These are phyloP conservation scores for Corinectria fuckeliana DNA, from an alignment of 2,329 filamentous ascomycete genomes.

Conservation along the genomic window DNA sequence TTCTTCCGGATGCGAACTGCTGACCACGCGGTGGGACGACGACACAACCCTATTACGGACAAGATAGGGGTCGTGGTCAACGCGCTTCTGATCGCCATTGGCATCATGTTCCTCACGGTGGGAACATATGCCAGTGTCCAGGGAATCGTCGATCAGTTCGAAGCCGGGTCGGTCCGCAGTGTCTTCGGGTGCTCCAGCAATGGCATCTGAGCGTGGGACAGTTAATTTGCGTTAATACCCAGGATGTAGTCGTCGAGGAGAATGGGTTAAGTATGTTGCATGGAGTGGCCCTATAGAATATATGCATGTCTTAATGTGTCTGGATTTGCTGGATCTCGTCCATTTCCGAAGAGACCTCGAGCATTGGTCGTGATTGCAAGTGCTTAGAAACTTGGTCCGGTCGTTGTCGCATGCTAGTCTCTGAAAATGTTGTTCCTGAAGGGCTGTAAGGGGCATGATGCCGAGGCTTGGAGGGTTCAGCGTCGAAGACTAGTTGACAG, in stretches of 20 bases:
- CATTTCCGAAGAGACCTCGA: neutral
- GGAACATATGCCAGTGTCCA: conserved; percentile 84
- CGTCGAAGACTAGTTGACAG: no score
- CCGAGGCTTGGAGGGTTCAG: no score
- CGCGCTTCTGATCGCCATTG: conserved; percentile 73
- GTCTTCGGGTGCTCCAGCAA: conserved; percentile 79
- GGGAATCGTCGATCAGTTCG: conserved; percentile 77
- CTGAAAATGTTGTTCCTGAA: neutral
- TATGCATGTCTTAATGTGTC: neutral
- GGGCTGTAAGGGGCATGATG: no score
- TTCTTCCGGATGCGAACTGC: conserved; percentile 78
- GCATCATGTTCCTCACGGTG: conserved; percentile 79
- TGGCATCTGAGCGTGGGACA: conserved; percentile 54
- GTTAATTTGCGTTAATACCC: conserved; percentile 15
- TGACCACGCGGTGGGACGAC: conserved; percentile 61
- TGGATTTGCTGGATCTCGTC: no score
- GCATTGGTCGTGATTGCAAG: neutral
- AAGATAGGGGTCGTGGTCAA: conserved; percentile 70
- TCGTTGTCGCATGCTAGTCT: neutral
- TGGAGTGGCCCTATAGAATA: neutral
- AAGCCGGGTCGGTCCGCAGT: conserved; percentile 66
- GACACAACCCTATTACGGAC: conserved; percentile 57
- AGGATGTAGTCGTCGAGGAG: neutral
- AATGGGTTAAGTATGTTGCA: neutral
- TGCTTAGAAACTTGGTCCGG: no score